These are phyloP conservation scores for Terana coerulea DNA, from an alignment of 768 basidiomycete species.

Conservation along the genomic window DNA sequence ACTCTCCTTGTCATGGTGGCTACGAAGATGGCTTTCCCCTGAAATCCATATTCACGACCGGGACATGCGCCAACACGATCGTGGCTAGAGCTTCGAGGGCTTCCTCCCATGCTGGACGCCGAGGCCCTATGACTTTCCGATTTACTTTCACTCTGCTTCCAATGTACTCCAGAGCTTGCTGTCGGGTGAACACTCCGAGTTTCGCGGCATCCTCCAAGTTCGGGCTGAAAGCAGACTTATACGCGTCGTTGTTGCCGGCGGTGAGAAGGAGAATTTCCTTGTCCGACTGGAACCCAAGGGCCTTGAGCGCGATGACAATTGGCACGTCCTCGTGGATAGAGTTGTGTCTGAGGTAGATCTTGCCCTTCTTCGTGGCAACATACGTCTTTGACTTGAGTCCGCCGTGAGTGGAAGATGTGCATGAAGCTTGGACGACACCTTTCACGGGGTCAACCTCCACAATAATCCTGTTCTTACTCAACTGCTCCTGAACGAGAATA, in stretches of 20 bases:
- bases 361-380: constrained; percentile 90
- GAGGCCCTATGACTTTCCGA: constrained; percentile 72
- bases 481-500: constrained; percentile 96
- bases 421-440: constrained; percentile 89
- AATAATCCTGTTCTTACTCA: constrained; percentile 98
- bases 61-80: constrained; percentile 95
- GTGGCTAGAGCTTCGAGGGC: constrained; percentile 96
- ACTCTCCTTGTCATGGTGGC: constrained; percentile 97
- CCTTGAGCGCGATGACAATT: constrained; percentile 93
- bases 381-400: constrained; percentile 96
- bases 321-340: constrained; percentile 97
- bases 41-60: constrained; percentile 86
- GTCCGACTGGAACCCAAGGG: constrained; percentile 93
- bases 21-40: constrained; percentile 93
- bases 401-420: constrained; percentile 87
- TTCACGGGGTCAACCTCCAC: constrained; percentile 93
- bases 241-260: constrained; percentile 86
- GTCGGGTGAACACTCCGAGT: constrained; percentile 84
- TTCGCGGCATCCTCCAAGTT: constrained; percentile 94
- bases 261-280: constrained; percentile 95
- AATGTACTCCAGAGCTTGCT: constrained; percentile 94
- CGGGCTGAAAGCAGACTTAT: constrained; percentile 81
- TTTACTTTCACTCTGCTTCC: constrained; percentile 91
- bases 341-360: constrained; percentile 96
- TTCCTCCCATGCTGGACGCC: constrained; percentile 89